Base-by-base conservation (phyloP, 495 filamentous ascomycete species). In the Podospora conica region DNA sequence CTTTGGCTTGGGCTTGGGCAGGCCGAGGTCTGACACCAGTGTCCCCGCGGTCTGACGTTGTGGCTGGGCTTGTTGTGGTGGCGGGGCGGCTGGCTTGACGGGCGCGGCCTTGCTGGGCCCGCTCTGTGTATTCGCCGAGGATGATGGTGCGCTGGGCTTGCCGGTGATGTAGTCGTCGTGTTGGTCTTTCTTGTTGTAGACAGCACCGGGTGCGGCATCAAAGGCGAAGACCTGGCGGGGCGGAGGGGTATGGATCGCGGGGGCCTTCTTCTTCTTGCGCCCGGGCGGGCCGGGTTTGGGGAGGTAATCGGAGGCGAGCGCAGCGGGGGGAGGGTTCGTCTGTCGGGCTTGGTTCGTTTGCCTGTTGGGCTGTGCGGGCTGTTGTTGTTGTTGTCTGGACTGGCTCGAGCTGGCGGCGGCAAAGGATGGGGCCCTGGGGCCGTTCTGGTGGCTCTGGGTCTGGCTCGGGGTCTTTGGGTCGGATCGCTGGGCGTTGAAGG, bases 11-110 rank as follows among this genome's bases (percentile, higher is more conserved):
- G 85, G 77, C 63, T 89, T 90, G 12, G 83, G 84, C 10, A 87
- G 83, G n/a, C n/a, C n/a, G 58, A 86, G 76, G 73, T 97, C 93
- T 0, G 92, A 96, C 24, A 94, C 89, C 29, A 96, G 80, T 12
- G 86, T 84, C 15, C 93, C 94, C 0, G 85, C 80, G 29, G 87
- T 87, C 3, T 91, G 91, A 0, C 90, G 88, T 3, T 88, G 88
- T 0, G 78, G 69, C 71, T 86, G 90, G 29, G 83, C 69, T 18
- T 65, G 22, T 10, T 64, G 70, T 1, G 76, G 77, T 15, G 73
- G 72, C 4, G 79, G 66, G 2, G 74, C 70, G 0, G 77, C 67
- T 2, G 74, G 72, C 68, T 73, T 77, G 65, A 63, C 76, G 69
- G 66, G 76, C 64, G 64, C 80, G 67, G 64, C 76, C 79, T 67